Evolutionary conservation across 192 early-diverging fungal species (phyloP).

Genomic region (Phlyctochytrium bullatum): DNA sequence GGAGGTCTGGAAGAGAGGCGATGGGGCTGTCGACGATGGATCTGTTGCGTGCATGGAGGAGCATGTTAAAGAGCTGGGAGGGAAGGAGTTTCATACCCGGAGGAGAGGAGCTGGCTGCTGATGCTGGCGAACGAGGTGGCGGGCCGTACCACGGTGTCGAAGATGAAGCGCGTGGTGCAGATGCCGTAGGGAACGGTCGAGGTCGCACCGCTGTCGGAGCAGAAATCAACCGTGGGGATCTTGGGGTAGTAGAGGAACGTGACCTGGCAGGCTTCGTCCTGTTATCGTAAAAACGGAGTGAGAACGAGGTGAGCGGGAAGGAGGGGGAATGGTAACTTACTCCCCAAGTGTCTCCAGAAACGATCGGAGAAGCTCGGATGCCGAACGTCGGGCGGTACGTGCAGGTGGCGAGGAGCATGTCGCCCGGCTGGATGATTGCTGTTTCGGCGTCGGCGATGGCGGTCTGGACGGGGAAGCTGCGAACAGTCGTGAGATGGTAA

Average conservation of each 20-base stretch:
- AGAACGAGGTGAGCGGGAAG: no score
- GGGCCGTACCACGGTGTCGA: no score
- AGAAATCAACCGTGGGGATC: neutral
- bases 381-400: constrained; percentile 18
- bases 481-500: no score
- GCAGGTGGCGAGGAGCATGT: constrained; percentile 27
- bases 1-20: no score
- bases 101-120: no score
- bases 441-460: neutral
- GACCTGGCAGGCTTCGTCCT: constrained; percentile 34
- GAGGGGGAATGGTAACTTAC: neutral
- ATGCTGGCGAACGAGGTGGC: no score
- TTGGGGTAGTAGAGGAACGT: constrained; percentile 3
- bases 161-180: neutral
- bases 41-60: no score
- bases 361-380: neutral
- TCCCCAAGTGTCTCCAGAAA: neutral
- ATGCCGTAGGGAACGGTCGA: no score
- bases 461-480: no score
- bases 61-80: no score
- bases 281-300: neutral
- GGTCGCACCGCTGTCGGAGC: neutral
- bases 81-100: no score
- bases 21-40: no score
- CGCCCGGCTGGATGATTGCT: constrained; percentile 20